Conservation (phyloP, 306 rosid genomes). For the Astragalus membranaceus region DNA sequence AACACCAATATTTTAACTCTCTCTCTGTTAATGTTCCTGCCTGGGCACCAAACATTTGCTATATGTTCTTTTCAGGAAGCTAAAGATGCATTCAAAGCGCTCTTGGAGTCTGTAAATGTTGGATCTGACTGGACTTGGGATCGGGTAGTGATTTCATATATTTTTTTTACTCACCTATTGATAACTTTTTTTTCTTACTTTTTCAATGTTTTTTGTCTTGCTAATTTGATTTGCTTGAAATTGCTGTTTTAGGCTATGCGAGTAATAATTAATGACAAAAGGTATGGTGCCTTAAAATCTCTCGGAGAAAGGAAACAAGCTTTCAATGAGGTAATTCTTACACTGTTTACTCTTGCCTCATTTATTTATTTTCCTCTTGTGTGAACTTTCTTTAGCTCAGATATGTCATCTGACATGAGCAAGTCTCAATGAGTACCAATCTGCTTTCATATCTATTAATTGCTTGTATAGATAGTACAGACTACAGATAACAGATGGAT, state of each 20-base stretch:
- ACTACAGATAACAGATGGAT: not conserved
- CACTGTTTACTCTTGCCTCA: not conserved
- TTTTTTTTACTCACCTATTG: not conserved
- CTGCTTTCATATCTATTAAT: not conserved
- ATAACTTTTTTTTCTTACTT: not conserved
- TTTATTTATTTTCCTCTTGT: not conserved
- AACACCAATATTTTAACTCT: conserved; percentile 6
- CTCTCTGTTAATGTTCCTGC: conserved; percentile 14
- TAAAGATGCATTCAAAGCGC: conserved; percentile 75
- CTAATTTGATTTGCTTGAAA: conserved; percentile 23
- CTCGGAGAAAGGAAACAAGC: conserved; percentile 96
- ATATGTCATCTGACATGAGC: not conserved
- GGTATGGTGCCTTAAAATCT: conserved; percentile 80
- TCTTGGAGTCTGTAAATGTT: conserved; percentile 75
- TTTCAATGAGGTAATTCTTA: conserved; percentile 71
- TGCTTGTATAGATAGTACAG: not conserved
- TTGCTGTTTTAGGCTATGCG: conserved; percentile 67
- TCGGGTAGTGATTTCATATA: conserved; percentile 49
- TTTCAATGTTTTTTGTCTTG: conserved; percentile 3
- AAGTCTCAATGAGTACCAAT: not conserved
- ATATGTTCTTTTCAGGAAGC: conserved; percentile 61
- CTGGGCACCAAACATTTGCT: conserved; percentile 3
- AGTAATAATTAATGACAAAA: conserved; percentile 79
- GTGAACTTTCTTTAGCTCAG: not conserved
- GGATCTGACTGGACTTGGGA: conserved; percentile 99